These are phyloP conservation scores for Leccinum fallax DNA, from an alignment of 1,284 basidiomycete species.

Conservation along the genomic window DNA sequence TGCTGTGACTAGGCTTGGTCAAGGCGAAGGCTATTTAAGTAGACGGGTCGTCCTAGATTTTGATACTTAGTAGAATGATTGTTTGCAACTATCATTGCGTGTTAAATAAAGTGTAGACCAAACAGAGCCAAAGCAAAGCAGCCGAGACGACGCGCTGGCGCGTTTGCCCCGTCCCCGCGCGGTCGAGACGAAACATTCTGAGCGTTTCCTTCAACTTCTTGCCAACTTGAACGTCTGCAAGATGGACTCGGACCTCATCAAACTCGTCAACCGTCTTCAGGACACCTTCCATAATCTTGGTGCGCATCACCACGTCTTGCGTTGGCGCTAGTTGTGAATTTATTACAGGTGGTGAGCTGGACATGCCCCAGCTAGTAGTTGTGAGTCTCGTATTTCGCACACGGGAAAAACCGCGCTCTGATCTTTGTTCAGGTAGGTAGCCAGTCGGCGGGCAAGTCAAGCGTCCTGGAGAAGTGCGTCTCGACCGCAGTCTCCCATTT, in stretches of 20 bases:
- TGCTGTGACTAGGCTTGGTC: slow-evolving; percentile 55
- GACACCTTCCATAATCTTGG: slow-evolving; percentile 84
- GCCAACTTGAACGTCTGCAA: slow-evolving; percentile 30
- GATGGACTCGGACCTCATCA: slow-evolving; percentile 95
- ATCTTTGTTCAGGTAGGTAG: slow-evolving; percentile 67
- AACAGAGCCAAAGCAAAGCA: slow-evolving; percentile 33
- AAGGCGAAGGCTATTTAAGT: slow-evolving; percentile 68
- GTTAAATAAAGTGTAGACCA: slow-evolving; percentile 17
- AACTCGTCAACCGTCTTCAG: slow-evolving; percentile 95
- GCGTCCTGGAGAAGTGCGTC: slow-evolving; percentile 82
- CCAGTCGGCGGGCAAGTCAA: slow-evolving; percentile 85
- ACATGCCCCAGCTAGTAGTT: slow-evolving; percentile 84
- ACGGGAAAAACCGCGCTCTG: neutral
- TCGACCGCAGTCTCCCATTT: neutral
- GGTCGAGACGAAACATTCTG: slow-evolving; percentile 8
- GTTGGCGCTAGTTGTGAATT: slow-evolving; percentile 19
- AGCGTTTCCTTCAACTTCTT: slow-evolving; percentile 2
- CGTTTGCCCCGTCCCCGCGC: slow-evolving; percentile 18
- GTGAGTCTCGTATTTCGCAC: slow-evolving; percentile 45
- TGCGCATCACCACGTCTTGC: slow-evolving; percentile 39
- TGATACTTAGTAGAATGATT: slow-evolving; percentile 15
- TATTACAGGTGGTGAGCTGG: slow-evolving; percentile 73
- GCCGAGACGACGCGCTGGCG: slow-evolving; percentile 40
- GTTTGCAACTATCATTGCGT: slow-evolving; percentile 6
- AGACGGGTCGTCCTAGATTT: slow-evolving; percentile 27